Evolutionary conservation across 208 protist species (phyloP).

Genomic region (Balamuthia mandrillaris): DNA sequence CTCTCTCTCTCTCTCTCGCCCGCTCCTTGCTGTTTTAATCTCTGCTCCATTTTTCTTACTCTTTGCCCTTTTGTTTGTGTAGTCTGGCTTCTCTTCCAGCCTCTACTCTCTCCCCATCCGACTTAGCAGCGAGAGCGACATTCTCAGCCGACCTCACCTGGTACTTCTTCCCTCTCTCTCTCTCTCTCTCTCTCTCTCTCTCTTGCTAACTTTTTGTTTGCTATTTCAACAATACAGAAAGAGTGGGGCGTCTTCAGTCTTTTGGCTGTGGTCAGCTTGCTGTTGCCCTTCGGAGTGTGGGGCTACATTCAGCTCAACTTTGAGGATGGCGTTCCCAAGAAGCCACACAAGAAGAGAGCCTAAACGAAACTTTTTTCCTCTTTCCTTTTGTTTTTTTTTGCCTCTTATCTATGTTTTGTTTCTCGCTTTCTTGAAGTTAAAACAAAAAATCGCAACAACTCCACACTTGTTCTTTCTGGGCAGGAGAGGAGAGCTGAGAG

Average conservation of each 20-base stretch:
- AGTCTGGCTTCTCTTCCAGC: neutral
- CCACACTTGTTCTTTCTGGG: too few relatives aligned
- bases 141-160: neutral
- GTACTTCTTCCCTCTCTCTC: neutral
- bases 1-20: too few relatives aligned
- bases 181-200: neutral
- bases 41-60: neutral
- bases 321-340: constrained; percentile 18
- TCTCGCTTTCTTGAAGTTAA: too few relatives aligned
- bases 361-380: neutral
- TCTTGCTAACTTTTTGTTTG: neutral
- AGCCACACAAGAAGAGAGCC: neutral
- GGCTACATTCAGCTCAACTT: constrained; percentile 30
- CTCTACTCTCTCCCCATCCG: neutral
- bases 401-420: too few relatives aligned
- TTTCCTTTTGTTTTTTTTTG: too few relatives aligned
- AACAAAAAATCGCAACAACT: too few relatives aligned
- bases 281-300: constrained; percentile 20
- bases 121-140: neutral
- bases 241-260: constrained; percentile 18
- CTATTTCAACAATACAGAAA: neutral
- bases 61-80: neutral
- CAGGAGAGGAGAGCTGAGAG: too few relatives aligned
- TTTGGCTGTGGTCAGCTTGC: neutral
- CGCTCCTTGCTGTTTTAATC: neutral